Evolutionary conservation across 345 rosid genomes (phyloP), one percentile per base, ranked within the genome.

Genomic region (Excoecaria cochinchinensis): DNA sequence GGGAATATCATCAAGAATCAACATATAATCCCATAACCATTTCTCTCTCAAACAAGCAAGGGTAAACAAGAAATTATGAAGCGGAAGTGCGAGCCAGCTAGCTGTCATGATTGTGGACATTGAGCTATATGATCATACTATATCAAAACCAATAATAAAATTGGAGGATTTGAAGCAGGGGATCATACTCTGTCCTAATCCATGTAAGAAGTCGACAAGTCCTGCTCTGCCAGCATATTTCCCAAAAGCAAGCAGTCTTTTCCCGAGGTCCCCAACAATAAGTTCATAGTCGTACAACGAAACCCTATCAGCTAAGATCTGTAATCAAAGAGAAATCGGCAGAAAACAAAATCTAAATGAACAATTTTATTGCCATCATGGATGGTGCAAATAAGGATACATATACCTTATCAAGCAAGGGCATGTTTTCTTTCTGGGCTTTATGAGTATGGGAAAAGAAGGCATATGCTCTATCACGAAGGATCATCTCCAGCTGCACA

Each of bases 161-260:
- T 17, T 15, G 47, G 63, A 56, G 25, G 56, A 38, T 44, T 62
- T 4, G 13, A 59, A 39, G n/a, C 25, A 44, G 52, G 38, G 75
- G 68, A 77, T 70, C 89, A 63, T 90, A 95, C 97, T 75, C 82
- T 85, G 90, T 84, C 99, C 99, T 25, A 95, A 75, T 52, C 95
- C 97, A 13, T 74, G 83, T 75, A 95, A 86, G 81, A 91, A 91
- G 76, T 95, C 99, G 72, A 95, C 78, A 10, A 91, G 83, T 57
- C 97, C 97, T 31, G 99, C 99, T 92, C 92, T 89, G 62, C 99
- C 97, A 75, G 97, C 99, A 81, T 75, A 95, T 83, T 77, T 90
- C 65, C 97, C 99, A 79, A 95, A 95, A 10, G 99, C 97, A 67
- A 95, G 85, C 64, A 91, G 72, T 80, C 97, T 79, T 74, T 83